These are phyloP conservation scores for Vitis hybrid DNA, from an alignment of 177 flowering plant species.

Conservation along the genomic window DNA sequence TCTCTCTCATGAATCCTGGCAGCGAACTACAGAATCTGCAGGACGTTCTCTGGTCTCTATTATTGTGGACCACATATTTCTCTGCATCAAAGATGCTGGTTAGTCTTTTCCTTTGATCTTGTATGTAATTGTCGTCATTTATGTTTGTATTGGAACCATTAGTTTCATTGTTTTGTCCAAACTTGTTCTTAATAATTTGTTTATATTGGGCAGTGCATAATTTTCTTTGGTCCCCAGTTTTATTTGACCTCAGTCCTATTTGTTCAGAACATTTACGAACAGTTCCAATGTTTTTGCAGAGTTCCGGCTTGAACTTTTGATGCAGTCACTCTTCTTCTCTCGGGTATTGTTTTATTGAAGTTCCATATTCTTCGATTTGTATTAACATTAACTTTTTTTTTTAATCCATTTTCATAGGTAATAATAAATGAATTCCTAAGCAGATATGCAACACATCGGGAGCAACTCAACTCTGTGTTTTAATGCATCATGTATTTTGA, in stretches of 20 bases:
- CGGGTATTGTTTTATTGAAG: slow-evolving; percentile 55
- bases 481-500: too few relatives aligned
- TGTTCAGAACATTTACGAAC: not conserved
- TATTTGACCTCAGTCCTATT: too few relatives aligned
- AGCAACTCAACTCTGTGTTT: too few relatives aligned
- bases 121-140: not conserved
- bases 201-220: not conserved
- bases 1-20: slow-evolving; percentile 17
- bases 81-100: slow-evolving; percentile 95
- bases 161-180: not conserved
- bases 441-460: too few relatives aligned
- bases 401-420: too few relatives aligned
- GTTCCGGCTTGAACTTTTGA: slow-evolving; percentile 92
- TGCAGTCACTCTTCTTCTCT: slow-evolving; percentile 92
- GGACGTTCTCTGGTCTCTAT: slow-evolving; percentile 85
- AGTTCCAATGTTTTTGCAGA: slow-evolving; percentile 48
- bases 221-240: too few relatives aligned
- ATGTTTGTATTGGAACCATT: not conserved
- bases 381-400: too few relatives aligned
- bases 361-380: not conserved
- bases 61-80: slow-evolving; percentile 89
- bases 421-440: too few relatives aligned
- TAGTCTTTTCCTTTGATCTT: slow-evolving; percentile 17
- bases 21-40: slow-evolving; percentile 86
- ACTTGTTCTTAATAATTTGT: not conserved